phyloP scores from a whole-genome alignment of 805 yeast species.

The Yarrowia deformans region DNA sequence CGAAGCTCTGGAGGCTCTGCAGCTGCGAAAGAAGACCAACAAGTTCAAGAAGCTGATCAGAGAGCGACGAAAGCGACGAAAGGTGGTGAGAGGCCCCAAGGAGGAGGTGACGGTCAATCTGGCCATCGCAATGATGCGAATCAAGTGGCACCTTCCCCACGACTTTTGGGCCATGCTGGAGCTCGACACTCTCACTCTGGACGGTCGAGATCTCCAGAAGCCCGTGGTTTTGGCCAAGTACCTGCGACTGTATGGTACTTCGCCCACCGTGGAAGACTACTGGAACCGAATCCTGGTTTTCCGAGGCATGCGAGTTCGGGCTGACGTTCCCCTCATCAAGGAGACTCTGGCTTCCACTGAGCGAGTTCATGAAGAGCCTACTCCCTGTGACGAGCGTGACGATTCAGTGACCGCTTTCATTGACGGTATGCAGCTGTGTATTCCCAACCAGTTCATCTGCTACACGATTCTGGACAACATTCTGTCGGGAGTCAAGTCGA shows the following conservation, averaged over 20 bases:
- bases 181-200: conserved; percentile 23
- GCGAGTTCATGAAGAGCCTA: conserved; percentile 13
- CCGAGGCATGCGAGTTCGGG: conserved; percentile 44
- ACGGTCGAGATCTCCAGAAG: conserved; percentile 18
- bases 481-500: conserved; percentile 69
- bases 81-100: conserved; percentile 29
- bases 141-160: conserved; percentile 37
- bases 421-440: conserved; percentile 50
- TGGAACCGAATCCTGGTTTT: conserved; percentile 52
- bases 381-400: conserved; percentile 36
- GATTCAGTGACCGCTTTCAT: conserved; percentile 47
- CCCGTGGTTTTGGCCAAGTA: conserved; percentile 28
- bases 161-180: conserved; percentile 39
- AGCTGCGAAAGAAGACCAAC: conserved; percentile 38
- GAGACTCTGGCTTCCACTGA: conserved; percentile 22
- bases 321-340: conserved; percentile 35
- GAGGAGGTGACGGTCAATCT: conserved; percentile 10
- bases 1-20: conserved; percentile 29
- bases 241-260: conserved; percentile 31
- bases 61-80: neutral
- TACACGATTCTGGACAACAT: conserved; percentile 83
- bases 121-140: conserved; percentile 17
- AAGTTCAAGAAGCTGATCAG: conserved; percentile 34
- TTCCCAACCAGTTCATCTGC: conserved; percentile 78
- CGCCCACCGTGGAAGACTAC: conserved; percentile 53